Percentiles rank a stretch among this genome's conserved stretches.
Evolutionary conservation across 768 basidiomycete genomes (phyloP).

Genomic region (Rhizopogon sp.): DNA sequence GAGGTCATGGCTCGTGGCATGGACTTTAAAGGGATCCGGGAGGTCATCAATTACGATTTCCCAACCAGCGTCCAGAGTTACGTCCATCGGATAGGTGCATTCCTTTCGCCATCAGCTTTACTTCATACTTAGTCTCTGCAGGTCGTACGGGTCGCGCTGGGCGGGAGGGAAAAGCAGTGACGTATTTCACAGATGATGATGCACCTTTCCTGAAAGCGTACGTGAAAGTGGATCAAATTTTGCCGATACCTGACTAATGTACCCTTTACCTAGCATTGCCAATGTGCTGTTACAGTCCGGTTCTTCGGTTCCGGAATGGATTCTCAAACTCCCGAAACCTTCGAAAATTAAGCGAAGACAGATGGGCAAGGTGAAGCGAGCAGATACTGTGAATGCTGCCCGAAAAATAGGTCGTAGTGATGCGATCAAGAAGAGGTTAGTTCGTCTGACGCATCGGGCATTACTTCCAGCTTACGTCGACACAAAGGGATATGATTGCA

Average conservation of each 20-base stretch:
- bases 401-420: constrained; percentile 63
- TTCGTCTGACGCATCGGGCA: not conserved
- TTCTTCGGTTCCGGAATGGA: constrained; percentile 90
- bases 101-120: not conserved
- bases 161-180: constrained; percentile 86
- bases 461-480: not conserved
- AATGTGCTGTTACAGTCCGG: constrained; percentile 95
- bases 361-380: constrained; percentile 82
- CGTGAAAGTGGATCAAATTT: constrained; percentile 16
- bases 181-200: constrained; percentile 94
- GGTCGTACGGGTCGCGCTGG: constrained; percentile 96
- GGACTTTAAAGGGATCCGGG: constrained; percentile 92
- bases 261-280: constrained; percentile 59
- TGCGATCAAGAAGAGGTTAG: constrained; percentile 69
- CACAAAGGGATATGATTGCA: constrained; percentile 68
- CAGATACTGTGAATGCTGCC: constrained; percentile 69
- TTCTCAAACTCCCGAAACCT: constrained; percentile 89
- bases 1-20: constrained; percentile 98
- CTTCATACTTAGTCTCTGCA: constrained; percentile 21
- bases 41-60: constrained; percentile 97
- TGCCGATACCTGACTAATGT: constrained; percentile 6
- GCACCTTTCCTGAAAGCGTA: constrained; percentile 88
- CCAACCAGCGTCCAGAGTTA: constrained; percentile 95
- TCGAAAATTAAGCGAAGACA: constrained; percentile 81
- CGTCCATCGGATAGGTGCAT: constrained; percentile 85